Evolutionary conservation across 768 basidiomycete genomes (phyloP).

Genomic region (Clavaria fumosa): DNA sequence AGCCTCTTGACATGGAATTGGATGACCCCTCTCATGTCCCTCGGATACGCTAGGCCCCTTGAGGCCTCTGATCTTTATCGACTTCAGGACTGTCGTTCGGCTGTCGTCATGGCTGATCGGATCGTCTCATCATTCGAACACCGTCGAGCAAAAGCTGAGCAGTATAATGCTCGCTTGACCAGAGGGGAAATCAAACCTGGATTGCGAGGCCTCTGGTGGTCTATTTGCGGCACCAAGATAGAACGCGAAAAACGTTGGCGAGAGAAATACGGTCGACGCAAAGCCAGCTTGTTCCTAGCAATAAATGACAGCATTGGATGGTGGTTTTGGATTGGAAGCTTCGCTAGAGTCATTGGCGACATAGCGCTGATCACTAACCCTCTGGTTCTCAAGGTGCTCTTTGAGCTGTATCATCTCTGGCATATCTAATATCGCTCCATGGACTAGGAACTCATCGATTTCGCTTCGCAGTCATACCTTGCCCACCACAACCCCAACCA

Average conservation of each 20-base stretch:
- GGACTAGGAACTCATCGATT: conserved; percentile 49
- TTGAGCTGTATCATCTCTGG: too few relatives aligned
- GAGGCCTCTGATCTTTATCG: conserved; percentile 72
- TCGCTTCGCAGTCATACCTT: conserved; percentile 44
- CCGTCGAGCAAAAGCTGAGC: conserved; percentile 37
- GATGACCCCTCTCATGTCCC: conserved; percentile 53
- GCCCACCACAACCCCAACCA: conserved; percentile 24
- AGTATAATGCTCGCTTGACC: conserved; percentile 57
- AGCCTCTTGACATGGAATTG: conserved; percentile 54
- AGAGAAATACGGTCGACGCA: conserved; percentile 42
- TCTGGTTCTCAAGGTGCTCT: conserved; percentile 60
- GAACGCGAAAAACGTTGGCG: conserved; percentile 51
- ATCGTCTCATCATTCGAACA: conserved; percentile 52
- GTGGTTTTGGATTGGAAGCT: conserved; percentile 63
- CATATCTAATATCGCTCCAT: background rate
- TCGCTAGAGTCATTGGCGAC: conserved; percentile 45
- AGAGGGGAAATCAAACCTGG: conserved; percentile 49
- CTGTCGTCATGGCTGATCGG: conserved; percentile 42
- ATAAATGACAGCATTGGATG: conserved; percentile 66
- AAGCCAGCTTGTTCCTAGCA: conserved; percentile 47
- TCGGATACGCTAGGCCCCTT: conserved; percentile 71
- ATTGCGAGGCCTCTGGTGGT: conserved; percentile 41
- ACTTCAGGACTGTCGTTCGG: conserved; percentile 45
- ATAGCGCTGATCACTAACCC: conserved; percentile 61
- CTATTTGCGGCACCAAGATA: conserved; percentile 33